Evolutionary conservation across 148 eudicot species (phyloP).

Genomic region (Rhododendron mucronatum): DNA sequence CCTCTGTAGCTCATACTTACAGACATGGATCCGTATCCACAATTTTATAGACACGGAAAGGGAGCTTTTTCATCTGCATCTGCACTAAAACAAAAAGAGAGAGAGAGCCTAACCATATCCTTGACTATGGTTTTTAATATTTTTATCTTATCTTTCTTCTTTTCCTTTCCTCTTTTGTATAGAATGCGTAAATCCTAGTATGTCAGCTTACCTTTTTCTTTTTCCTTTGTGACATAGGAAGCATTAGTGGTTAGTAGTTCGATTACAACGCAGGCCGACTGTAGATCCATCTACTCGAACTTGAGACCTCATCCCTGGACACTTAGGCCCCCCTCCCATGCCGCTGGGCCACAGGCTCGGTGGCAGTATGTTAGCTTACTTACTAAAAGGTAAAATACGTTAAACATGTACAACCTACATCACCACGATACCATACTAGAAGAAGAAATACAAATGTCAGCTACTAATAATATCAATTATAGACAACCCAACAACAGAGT

Average conservation of each 20-base stretch:
- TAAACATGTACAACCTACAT: neutral
- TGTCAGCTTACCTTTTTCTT: neutral
- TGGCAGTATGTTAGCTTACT: neutral
- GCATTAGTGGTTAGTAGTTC: neutral
- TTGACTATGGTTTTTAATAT: neutral
- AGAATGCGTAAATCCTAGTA: neutral
- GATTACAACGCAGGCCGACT: neutral
- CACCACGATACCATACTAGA: neutral
- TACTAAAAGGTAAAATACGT: neutral
- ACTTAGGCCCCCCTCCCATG: neutral
- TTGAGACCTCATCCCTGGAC: neutral
- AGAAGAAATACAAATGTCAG: neutral
- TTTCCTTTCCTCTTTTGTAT: neutral
- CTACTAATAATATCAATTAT: neutral
- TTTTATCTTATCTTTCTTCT: neutral
- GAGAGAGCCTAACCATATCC: neutral
- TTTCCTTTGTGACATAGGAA: neutral
- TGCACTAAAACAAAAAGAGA: neutral
- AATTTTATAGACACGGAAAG: neutral
- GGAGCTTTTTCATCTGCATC: neutral
- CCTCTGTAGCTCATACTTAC: neutral
- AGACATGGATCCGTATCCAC: neutral
- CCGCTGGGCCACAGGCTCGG: neutral
- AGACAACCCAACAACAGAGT: neutral
- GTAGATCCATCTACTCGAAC: neutral